Conservation (phyloP, 495 filamentous ascomycete species). For the Aspergillus ellipticus region DNA sequence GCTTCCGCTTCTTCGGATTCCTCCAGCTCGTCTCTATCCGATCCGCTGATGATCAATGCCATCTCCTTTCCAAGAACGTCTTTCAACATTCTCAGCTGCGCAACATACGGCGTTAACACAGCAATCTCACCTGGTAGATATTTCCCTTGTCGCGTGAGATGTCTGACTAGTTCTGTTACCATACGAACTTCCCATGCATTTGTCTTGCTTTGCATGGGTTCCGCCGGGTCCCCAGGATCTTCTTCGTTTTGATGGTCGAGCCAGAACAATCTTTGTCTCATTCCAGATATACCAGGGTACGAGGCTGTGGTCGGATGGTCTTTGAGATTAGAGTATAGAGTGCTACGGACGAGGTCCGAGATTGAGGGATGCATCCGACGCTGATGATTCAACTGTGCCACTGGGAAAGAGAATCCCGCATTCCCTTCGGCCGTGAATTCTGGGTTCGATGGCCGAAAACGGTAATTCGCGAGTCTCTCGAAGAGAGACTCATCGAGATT, state of each 20-base stretch:
- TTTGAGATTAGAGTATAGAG: slow-evolving; percentile 60
- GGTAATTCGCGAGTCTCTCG: background rate
- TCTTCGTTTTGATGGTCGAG: slow-evolving; percentile 61
- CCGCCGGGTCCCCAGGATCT: slow-evolving; percentile 27
- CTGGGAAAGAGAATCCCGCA: slow-evolving; percentile 50
- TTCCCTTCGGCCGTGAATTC: slow-evolving; percentile 20
- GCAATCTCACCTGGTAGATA: slow-evolving; percentile 65
- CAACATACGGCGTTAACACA: slow-evolving; percentile 67
- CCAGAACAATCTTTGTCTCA: slow-evolving; percentile 67
- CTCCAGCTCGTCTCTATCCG: slow-evolving; percentile 54
- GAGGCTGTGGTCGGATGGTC: slow-evolving; percentile 46
- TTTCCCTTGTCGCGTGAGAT: slow-evolving; percentile 61
- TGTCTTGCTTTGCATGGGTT: slow-evolving; percentile 48
- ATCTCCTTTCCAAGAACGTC: slow-evolving; percentile 22
- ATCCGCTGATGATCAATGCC: slow-evolving; percentile 45
- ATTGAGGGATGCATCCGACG: slow-evolving; percentile 72
- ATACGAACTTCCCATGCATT: slow-evolving; percentile 68
- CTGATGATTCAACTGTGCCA: slow-evolving; percentile 56
- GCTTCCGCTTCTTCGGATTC: background rate
- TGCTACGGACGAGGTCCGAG: slow-evolving; percentile 50
- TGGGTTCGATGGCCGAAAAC: too few species aligned
- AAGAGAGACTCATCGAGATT: slow-evolving; percentile 7
- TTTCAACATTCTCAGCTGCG: slow-evolving; percentile 54
- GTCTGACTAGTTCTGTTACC: slow-evolving; percentile 55
- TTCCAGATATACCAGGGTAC: slow-evolving; percentile 58